Conservation (phyloP, 1,139 yeast genomes). For the Lodderomyces margitis region DNA sequence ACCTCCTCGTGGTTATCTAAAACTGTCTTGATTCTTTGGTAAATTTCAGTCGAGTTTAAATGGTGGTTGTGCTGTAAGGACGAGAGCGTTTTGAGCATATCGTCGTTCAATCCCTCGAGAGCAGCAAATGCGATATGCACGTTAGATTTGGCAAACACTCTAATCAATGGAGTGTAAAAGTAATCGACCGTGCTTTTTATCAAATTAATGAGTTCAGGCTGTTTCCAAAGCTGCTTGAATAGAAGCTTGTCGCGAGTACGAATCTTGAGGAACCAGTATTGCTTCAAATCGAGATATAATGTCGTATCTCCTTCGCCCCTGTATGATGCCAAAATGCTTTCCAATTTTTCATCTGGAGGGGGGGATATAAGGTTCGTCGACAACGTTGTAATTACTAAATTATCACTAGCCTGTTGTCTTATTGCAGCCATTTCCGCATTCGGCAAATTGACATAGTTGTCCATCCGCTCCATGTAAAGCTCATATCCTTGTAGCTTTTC, state of each 20-base stretch:
- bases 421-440: slow-evolving; percentile 20
- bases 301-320: slow-evolving; percentile 16
- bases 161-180: slow-evolving; percentile 82
- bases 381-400: slow-evolving; percentile 27
- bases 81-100: slow-evolving; percentile 53
- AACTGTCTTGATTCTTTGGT: slow-evolving; percentile 61
- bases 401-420: slow-evolving; percentile 25
- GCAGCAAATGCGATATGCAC: slow-evolving; percentile 74
- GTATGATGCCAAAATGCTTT: background rate
- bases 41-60: slow-evolving; percentile 49
- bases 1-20: slow-evolving; percentile 69
- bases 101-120: slow-evolving; percentile 71
- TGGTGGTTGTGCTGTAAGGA: slow-evolving; percentile 47
- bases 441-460: slow-evolving; percentile 21
- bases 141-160: slow-evolving; percentile 71
- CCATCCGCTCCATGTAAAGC: slow-evolving; percentile 26
- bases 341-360: slow-evolving; percentile 2
- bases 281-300: slow-evolving; percentile 51
- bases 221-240: slow-evolving; percentile 78
- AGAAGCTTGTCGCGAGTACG: slow-evolving; percentile 74
- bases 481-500: slow-evolving; percentile 20
- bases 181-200: slow-evolving; percentile 71
- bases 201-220: slow-evolving; percentile 70
- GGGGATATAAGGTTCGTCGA: slow-evolving; percentile 23
- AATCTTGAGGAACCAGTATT: slow-evolving; percentile 61